A percentile compares a stretch with the other conserved stretches of the same genome.
Evolutionary conservation across 768 basidiomycete species (phyloP).

Genomic region (Suillus subluteus): DNA sequence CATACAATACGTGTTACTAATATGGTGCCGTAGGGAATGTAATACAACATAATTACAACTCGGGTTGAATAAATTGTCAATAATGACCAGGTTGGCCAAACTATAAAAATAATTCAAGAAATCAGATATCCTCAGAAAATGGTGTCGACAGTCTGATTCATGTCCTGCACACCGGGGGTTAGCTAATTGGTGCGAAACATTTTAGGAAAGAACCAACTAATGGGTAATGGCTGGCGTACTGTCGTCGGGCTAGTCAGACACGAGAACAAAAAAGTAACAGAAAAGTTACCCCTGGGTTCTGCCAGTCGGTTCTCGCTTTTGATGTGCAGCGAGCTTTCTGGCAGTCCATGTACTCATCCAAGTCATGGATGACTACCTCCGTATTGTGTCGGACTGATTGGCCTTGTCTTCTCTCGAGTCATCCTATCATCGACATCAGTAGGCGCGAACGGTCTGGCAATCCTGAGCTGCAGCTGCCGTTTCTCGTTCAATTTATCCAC

Average conservation of each 20-base stretch:
- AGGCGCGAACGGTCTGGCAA: constrained; percentile 17
- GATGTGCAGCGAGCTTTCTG: neutral
- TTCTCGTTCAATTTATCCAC: constrained; percentile 23
- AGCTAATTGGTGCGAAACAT: neutral
- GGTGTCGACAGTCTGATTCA: constrained; percentile 2
- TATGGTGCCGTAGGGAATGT: neutral
- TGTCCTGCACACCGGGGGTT: neutral
- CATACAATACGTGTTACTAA: no score
- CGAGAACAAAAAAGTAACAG: neutral
- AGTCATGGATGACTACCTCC: constrained; percentile 15
- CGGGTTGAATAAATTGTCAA: neutral
- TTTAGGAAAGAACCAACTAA: constrained; percentile 6
- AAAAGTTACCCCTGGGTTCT: constrained; percentile 4
- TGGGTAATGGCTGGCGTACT: constrained; percentile 17
- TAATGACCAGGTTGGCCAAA: neutral
- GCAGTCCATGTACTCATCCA: constrained; percentile 11
- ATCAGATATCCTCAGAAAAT: neutral
- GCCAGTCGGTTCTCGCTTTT: neutral
- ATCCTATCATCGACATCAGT: constrained; percentile 16
- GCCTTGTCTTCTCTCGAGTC: constrained; percentile 13
- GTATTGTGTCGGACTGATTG: constrained; percentile 17
- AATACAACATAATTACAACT: neutral
- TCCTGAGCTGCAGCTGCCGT: constrained; percentile 15
- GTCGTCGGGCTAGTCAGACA: constrained; percentile 10
- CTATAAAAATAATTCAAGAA: neutral